Conservation (phyloP, 352 stramenopile species). For the Globisporangium sylvaticum region DNA sequence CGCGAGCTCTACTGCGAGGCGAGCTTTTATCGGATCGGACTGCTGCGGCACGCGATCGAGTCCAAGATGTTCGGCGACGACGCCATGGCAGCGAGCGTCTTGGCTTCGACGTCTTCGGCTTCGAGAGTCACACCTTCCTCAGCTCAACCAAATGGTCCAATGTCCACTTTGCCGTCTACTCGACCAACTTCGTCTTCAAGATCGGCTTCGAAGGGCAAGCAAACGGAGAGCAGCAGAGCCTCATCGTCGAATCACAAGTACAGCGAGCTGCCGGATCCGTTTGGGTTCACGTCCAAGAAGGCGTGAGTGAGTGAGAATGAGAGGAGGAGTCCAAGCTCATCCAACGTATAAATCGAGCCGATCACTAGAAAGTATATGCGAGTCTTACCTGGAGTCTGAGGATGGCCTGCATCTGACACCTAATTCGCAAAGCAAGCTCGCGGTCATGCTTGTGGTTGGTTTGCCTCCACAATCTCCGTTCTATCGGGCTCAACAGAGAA, state of each 20-base stretch:
- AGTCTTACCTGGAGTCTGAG: conserved; percentile 4
- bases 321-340: background rate
- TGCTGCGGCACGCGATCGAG: conserved; percentile 75
- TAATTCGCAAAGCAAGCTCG: too few species aligned
- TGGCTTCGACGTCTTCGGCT: conserved; percentile 9
- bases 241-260: conserved; percentile 32
- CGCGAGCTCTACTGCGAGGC: conserved; percentile 79
- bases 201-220: conserved; percentile 3
- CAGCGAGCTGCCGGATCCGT: conserved; percentile 55
- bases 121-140: background rate
- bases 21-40: conserved; percentile 68
- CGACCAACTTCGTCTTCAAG: conserved; percentile 3
- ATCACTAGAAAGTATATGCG: background rate
- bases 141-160: background rate
- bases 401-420: background rate
- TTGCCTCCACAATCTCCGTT: background rate
- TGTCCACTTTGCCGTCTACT: background rate
- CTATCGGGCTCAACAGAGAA: background rate
- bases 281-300: conserved; percentile 65
- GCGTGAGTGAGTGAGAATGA: background rate
- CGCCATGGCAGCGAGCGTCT: conserved; percentile 27
- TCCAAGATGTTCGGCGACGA: conserved; percentile 68
- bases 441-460: background rate
- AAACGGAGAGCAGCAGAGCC: background rate
- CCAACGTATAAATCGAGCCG: conserved; percentile 15